Evolutionary conservation across 495 filamentous ascomycete species (phyloP).

Genomic region (Xylaria sp.): DNA sequence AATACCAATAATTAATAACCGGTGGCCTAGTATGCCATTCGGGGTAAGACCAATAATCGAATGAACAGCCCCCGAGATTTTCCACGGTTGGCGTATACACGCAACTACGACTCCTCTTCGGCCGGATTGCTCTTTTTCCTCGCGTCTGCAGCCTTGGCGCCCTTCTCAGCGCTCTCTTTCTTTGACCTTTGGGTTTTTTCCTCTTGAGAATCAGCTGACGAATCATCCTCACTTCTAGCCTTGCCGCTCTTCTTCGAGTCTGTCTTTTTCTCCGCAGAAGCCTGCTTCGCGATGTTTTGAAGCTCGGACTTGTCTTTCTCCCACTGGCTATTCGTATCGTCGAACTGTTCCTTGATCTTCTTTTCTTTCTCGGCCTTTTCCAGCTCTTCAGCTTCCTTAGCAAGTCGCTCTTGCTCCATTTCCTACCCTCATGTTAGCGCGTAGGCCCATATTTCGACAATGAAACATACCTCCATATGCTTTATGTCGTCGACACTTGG

Average conservation of each 20-base stretch:
- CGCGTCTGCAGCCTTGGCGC: conserved; percentile 26
- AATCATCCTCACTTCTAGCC: conserved; percentile 5
- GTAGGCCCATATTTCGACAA: conserved; percentile 2
- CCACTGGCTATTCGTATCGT: conserved; percentile 74
- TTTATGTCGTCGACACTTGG: conserved; percentile 95
- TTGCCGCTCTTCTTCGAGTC: conserved; percentile 31
- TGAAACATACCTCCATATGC: conserved; percentile 80
- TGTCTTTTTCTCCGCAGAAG: conserved; percentile 41
- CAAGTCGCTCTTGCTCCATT: conserved; percentile 82
- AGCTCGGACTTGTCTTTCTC: conserved; percentile 82
- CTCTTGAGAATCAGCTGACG: conserved; percentile 30
- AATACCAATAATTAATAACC: conserved; percentile 7
- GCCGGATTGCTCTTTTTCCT: conserved; percentile 38
- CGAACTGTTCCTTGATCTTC: conserved; percentile 75
- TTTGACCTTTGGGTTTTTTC: conserved; percentile 39
- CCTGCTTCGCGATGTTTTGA: conserved; percentile 68
- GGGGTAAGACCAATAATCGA: conserved; percentile 12
- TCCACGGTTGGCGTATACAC: conserved; percentile 5
- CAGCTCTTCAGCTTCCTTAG: conserved; percentile 74
- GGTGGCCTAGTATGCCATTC: conserved; percentile 13
- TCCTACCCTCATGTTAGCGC: conserved; percentile 57
- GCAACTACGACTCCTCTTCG: conserved; percentile 37
- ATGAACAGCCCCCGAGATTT: background rate
- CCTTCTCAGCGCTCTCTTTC: conserved; percentile 38
- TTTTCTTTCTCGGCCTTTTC: conserved; percentile 69